phyloP scores from a whole-genome alignment of 139 green algal species.

The Volvox reticuliferus region DNA sequence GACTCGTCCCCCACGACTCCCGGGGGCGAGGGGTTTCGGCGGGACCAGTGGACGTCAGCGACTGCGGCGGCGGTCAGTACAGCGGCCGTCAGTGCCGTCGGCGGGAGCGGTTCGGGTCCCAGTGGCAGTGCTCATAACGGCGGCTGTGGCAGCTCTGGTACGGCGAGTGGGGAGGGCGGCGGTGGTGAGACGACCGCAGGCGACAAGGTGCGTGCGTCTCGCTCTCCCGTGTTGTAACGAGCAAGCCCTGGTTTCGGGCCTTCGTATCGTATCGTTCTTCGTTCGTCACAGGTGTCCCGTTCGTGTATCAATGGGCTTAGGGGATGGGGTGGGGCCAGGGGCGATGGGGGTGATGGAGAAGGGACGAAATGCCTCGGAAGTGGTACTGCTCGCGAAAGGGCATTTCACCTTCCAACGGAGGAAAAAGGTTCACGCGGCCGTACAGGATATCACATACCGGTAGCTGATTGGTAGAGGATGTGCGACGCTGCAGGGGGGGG shows the following conservation, averaged over 20 bases:
- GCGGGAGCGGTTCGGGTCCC: neutral
- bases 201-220: neutral
- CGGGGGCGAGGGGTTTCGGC: neutral
- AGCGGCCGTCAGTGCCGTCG: neutral
- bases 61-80: neutral
- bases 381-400: no score
- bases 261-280: neutral
- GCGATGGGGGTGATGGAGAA: neutral
- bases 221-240: neutral
- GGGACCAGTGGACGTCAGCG: conserved; percentile 8
- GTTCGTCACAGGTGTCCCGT: no score
- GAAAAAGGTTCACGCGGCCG: no score
- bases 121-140: neutral
- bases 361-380: no score
- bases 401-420: no score
- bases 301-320: no score
- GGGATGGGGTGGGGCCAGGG: neutral
- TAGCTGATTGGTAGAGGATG: no score
- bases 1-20: conserved; percentile 39
- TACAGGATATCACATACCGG: no score
- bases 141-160: neutral
- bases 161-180: neutral
- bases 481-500: no score
- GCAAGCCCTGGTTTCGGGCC: no score
- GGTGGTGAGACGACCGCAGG: neutral